Conservation (phyloP, 164 flowering plant genomes). For the Magnolia changhungtana region DNA sequence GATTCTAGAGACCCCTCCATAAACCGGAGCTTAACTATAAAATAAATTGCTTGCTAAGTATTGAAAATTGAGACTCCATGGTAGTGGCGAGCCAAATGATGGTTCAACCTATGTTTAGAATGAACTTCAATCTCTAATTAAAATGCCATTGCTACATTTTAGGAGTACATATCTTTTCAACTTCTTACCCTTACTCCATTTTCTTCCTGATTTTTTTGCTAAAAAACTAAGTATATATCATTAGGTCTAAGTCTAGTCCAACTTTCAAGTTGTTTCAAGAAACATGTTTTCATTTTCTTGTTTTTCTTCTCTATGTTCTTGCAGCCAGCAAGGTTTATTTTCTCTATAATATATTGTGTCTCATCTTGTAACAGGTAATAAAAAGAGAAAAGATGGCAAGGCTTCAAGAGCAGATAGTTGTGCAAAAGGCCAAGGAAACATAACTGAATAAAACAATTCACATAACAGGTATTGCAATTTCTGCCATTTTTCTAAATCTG, state of each 20-base stretch:
- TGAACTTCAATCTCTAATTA: no score
- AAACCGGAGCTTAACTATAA: no score
- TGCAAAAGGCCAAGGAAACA: conserved; percentile 94
- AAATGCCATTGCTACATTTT: no score
- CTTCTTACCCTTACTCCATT: no score
- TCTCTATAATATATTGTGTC: not conserved
- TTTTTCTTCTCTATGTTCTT: not conserved
- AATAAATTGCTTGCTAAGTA: no score
- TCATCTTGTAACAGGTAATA: conserved; percentile 48
- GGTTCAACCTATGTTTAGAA: no score
- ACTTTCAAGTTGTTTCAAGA: not conserved
- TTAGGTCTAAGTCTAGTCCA: no score
- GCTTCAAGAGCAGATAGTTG: conserved; percentile 89
- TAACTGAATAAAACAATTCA: conserved; percentile 92
- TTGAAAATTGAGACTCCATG: no score
- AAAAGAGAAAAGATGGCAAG: conserved; percentile 92
- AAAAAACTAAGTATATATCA: not conserved
- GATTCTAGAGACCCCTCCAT: no score
- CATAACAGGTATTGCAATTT: conserved; percentile 63
- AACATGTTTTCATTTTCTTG: not conserved
- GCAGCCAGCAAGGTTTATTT: not conserved
- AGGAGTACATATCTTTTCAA: no score
- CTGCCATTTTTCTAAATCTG: not conserved
- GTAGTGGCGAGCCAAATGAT: no score
- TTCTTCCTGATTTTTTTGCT: not conserved